Base-by-base conservation (phyloP, 768 basidiomycete species). In the Trametes maxima region DNA sequence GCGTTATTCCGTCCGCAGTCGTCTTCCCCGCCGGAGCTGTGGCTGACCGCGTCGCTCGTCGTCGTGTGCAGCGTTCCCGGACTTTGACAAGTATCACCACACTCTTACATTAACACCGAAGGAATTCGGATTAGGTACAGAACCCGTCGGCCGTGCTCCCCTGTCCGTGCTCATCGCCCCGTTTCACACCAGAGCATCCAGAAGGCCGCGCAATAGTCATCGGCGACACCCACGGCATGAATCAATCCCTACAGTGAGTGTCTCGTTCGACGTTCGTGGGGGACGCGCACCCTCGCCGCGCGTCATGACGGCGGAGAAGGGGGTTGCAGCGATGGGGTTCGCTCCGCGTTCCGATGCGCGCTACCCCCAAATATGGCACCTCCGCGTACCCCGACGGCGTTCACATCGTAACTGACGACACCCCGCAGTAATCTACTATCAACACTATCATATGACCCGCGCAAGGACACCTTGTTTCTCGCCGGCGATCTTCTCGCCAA, bases 161-260 rank as follows among this genome's bases (percentile, higher is more conserved):
- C 2, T n/a, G 39, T 5, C 12, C 22, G 47, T 22, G 28, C 21
- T 43, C 5, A 40, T 10, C 25, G 36, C 10, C 24, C 40, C 52
- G 35, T 21, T 49, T 55, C 28, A 22, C 43, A 19, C 33, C 50
- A 90, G 90, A 81, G 59, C 77, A 82, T 14, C 72, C 79, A 3
- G 67, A 75, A 25, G 78, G 72, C 63, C 85, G 93, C 16, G 77
- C 89, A 25, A 84, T 98, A 44, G 75, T 94, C 61, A 77, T 97
- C 13, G 95, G 95, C 8, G 95, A 98, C 68, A 80, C 97, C 7
- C 95, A 98, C 78, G 93, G 92, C 47, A 92, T 89, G 84, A 79
- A 82, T 54, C 70, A 79, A 6, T 82, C 87, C 0, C 74, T 97
- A 4, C 77, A 83, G 91, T 93, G 55, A 58, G 88, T 74, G 13